Base-by-base conservation (phyloP, 2,329 filamentous ascomycete genomes). In the Cryphonectria naterciae region DNA sequence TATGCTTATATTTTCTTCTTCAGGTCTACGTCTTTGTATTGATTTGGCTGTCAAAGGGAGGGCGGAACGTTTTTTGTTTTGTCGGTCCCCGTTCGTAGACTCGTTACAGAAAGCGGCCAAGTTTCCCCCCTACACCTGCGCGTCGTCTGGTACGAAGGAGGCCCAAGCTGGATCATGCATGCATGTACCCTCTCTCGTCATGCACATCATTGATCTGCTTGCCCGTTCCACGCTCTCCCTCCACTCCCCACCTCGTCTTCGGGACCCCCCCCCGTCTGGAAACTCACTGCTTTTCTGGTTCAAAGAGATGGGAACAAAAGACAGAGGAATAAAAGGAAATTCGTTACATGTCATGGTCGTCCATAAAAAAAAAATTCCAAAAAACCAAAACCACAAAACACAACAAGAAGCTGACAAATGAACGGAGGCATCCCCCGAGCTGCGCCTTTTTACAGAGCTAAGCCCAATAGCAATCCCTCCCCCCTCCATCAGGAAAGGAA, bases 1-100 rank as follows among this genome's bases (percentile, higher is more conserved):
- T 22, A 46, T 17, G 6, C 19, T 7, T 17, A 7, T 22, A 5
- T 43, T 6, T 43, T 17, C 17, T 41, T 68, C 65, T 65, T 70
- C 62, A 69, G 49, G 68, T 73, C 72, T 73, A 74, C 62, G 43
- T 54, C 41, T 70, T 71, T 73, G 68, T 72, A 70, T 68, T 39
- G 37, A 39, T 39, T 68, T n/a, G 66, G 37, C 49, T 54, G 61
- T 58, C 61, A 43, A 64, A 37, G n/a, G 39, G 37, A 22, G 6
- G 43, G 43, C 43, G 43, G 43, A 46, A 17, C 6, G 22, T 17
- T 22, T 19, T 46, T 46, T 19, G 17, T 46, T 22, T 46, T 28
- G 52, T 15, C 25, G 52, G 15, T 28, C 15, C 52, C 52, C 52
- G 25, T 28, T 28, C 54, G 54, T 19, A 58, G 54, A 58, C 54